Evolutionary conservation across 352 stramenopile genomes (phyloP), one percentile per base, ranked within the genome.

Genomic region (Nothophytophthora sp.): DNA sequence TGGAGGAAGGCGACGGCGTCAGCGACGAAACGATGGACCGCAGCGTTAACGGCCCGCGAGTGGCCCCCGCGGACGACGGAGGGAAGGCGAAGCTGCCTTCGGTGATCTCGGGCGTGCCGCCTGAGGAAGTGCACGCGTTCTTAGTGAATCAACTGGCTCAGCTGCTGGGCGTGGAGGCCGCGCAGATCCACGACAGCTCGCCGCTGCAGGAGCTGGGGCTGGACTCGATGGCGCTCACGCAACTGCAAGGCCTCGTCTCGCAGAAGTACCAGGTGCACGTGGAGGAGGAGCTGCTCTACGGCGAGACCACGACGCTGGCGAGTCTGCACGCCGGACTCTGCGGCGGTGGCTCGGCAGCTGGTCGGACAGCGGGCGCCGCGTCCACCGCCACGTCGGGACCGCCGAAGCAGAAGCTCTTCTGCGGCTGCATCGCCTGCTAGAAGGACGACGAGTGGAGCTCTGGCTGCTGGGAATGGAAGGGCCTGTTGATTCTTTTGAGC

Each of bases 221-320:
- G 62, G 95, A 99, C 57, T 98, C 90, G 46, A 90, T 98, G 61
- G 90, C 70, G 7, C 60, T 99, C 23, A 97, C 93, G 30, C 96
- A 98, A 65, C 87, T 99, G 15, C 96, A 98, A 69, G 96, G 96
- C 9, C 81, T 97, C 28, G 80, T 98, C 29, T 77, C 86, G 37
- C 75, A 89, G 30, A 76, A 86, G 48, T 98, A 97, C 73, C 75
- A 81, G 23, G 70, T 96, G 27, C 86, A 97, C 42, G 73, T 98
- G 9, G 88, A 87, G 15, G 95, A 98, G 56, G 88, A 98, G 49
- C 80, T 98, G 48, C 65, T 98, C 13, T 98, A 98, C 63, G 64
- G 77, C 7, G 92, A 98, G 49, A 62, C 70, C 12, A 97, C 85
- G 28, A 79, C 95, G 19, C 74, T 93, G 5, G 85, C 85, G 23